phyloP scores from a whole-genome alignment of 495 filamentous ascomycete genomes.

The Neurospora sp. region DNA sequence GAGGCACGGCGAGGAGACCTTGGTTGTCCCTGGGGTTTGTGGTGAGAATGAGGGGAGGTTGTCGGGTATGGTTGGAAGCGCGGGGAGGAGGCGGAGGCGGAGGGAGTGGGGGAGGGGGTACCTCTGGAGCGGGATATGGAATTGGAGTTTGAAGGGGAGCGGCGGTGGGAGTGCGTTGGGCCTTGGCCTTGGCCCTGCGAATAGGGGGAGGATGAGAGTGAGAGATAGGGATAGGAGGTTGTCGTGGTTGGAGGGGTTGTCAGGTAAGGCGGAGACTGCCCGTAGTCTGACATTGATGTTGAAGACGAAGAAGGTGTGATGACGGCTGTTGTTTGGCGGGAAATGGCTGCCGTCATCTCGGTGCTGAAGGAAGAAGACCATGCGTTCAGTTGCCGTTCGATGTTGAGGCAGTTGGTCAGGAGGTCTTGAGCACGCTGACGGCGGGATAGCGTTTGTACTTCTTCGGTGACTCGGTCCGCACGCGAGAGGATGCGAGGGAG shows the following conservation, averaged over 20 bases:
- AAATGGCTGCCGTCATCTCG: background rate
- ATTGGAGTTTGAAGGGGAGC: background rate
- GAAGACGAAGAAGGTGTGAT: background rate
- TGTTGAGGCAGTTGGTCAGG: constrained; percentile 27
- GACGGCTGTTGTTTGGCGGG: background rate
- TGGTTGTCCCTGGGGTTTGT: constrained; percentile 22
- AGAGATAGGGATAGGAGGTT: too few relatives aligned
- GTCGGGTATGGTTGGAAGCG: background rate
- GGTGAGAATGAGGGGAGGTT: background rate
- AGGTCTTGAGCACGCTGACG: constrained; percentile 32
- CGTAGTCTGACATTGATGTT: background rate
- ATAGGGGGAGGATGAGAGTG: background rate
- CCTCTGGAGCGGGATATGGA: background rate
- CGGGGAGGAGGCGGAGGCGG: background rate
- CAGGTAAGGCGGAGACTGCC: background rate
- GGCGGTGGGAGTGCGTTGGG: fast-evolving
- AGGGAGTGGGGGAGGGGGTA: background rate
- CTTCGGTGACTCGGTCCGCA: constrained; percentile 21
- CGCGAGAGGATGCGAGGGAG: constrained; percentile 29
- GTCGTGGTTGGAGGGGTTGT: background rate
- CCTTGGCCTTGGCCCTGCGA: background rate
- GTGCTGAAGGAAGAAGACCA: constrained; percentile 27
- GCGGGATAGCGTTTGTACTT: constrained; percentile 18
- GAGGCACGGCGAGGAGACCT: background rate
- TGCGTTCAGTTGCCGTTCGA: constrained; percentile 29